Evolutionary conservation across 495 filamentous ascomycete species (phyloP), one percentile per base, ranked within the genome.

Genomic region (Acidiella bohemica): DNA sequence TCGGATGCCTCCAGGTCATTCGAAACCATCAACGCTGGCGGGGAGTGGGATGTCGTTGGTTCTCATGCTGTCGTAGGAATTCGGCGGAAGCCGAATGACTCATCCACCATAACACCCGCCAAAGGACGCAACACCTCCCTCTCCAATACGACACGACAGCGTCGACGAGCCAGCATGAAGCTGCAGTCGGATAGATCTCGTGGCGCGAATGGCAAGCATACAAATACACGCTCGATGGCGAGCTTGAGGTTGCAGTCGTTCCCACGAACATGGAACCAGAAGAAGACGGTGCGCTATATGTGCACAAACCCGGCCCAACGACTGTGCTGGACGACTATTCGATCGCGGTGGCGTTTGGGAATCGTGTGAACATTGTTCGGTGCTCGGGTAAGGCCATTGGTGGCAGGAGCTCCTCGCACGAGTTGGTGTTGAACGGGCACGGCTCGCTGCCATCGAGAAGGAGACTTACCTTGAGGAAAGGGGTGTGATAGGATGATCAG

Each of bases 131-230:
- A n/a, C n/a, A n/a, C 21, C 13, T 8, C 32, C 3, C 4, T 34
- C 32, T 3, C 12, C 14, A 17, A 6, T 12, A 17, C 32, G 21
- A 20, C 8, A 10, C 32, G 32, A 6, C 32, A 18, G 18, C 32
- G 5, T 20, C 32, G 13, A 34, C 32, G 32, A 34, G 14, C 9
- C 32, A 18, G 14, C 21, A 14, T 4, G 16, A 34, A 18, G 18
- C 32, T 19, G 12, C 5, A 18, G 4, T 19, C 11, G 5, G 16
- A 19, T n/a, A n/a, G n/a, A n/a, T n/a, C n/a, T n/a, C n/a, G n/a
- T n/a, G n/a, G n/a, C n/a, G n/a, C n/a, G n/a, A 53, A 30, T 84
- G 77, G 77, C 76, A 83, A 53, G 71, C 70, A 1, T 84, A 77
- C 75, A 70, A 67, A 8, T 63, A 80, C 35, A 67, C 70, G 16